Evolutionary conservation across 176 grass and related monocot genomes (phyloP).

Genomic region (Rhynchospora breviuscula): DNA sequence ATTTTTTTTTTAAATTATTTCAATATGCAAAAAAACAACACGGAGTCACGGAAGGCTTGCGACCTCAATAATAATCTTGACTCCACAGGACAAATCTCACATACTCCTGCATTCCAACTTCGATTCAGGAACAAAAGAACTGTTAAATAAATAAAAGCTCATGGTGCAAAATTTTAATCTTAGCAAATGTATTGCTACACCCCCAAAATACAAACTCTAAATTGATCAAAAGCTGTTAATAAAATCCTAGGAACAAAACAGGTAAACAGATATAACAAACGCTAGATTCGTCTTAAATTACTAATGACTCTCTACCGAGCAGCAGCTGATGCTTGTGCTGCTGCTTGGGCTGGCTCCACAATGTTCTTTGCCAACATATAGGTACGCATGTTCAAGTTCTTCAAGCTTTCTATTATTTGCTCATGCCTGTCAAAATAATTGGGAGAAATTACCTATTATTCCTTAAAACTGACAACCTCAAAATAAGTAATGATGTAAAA

Average conservation of each 20-base stretch:
- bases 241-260: neutral
- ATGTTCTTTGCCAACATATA: slow-evolving; percentile 88
- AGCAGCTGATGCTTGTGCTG: slow-evolving; percentile 41
- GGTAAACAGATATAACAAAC: neutral
- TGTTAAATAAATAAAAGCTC: neutral
- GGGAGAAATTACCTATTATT: neutral
- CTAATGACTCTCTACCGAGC: neutral
- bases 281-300: neutral
- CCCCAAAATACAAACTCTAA: neutral
- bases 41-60: too few relatives aligned
- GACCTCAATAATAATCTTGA: neutral
- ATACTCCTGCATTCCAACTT: neutral
- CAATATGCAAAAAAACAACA: neutral
- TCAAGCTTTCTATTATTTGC: slow-evolving; percentile 76
- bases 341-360: slow-evolving; percentile 73
- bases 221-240: neutral
- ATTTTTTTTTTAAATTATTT: too few relatives aligned
- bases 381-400: slow-evolving; percentile 75
- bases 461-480: neutral
- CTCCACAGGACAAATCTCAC: neutral
- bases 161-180: neutral
- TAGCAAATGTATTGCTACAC: neutral
- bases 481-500: neutral
- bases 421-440: slow-evolving; percentile 53
- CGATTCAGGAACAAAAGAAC: neutral